Evolutionary conservation across 2,329 filamentous ascomycete species (phyloP), one percentile per base, ranked within the genome.

Genomic region (Ceratocystis colombiana): DNA sequence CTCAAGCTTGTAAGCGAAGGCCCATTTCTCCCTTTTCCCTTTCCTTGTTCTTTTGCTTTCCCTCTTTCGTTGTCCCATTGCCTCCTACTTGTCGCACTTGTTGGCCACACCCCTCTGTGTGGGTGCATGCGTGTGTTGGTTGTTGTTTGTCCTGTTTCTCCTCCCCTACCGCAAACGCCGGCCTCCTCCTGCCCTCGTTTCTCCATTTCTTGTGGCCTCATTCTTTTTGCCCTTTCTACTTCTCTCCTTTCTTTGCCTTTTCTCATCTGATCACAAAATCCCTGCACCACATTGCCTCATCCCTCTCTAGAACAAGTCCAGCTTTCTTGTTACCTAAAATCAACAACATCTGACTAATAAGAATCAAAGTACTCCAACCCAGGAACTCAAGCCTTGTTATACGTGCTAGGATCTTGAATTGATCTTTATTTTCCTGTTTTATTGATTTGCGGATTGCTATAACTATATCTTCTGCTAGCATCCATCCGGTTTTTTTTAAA

Each of bases 311-410:
- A 67, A 68, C 67, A 55, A 65, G 46, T 62, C 46, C 61, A 55
- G 50, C 62, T 64, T 70, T 62, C 64, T 66, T 67, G 66, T 72
- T 72, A 72, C 71, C 70, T 72, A 72, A 72, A 68, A 70, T 64
- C 68, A 66, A 67, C 68, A 37, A 65, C 63, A 61, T 37, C 70
- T 72, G 71, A 72, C 71, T 72, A 72, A 72, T 71, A 72, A 66
- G 68, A 71, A 71, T 69, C 61, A 61, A 57, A 30, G 22, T 63
- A 62, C 66, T 53, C 69, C 67, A 67, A 64, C 44, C 55, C 22
- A 61, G 37, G 41, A 55, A 48, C 57, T n/a, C 64, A 61, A 48
- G 46, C 44, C 61, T 63, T 59, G 28, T 30, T 33, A 37, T 37
- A 59, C 55, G 55, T 59, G n/a, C 55, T 4, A 25, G 55, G 55